phyloP scores from a whole-genome alignment of 495 filamentous ascomycete genomes.

The Aspergillus coremiiformis region DNA sequence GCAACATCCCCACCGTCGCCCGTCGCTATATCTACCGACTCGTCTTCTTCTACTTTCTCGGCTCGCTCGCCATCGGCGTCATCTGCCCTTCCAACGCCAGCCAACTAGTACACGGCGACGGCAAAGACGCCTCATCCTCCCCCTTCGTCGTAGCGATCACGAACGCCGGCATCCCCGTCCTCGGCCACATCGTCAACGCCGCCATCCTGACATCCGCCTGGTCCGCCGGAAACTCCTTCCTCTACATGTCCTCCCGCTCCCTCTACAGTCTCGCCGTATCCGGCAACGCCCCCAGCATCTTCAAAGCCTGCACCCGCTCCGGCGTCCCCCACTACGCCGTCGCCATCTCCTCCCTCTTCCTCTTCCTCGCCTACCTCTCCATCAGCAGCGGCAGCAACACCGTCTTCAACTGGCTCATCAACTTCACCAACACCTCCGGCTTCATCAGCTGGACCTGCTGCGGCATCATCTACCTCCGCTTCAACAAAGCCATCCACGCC shows the following conservation, averaged over 20 bases:
- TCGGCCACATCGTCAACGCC: conserved; percentile 72
- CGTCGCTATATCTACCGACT: conserved; percentile 83
- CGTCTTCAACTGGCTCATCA: conserved; percentile 53
- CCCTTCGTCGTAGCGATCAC: conserved; percentile 54
- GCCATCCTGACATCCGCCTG: conserved; percentile 63
- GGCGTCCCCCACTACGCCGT: conserved; percentile 45
- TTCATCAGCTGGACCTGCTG: conserved; percentile 59
- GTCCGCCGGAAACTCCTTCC: conserved; percentile 70
- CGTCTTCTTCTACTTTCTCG: conserved; percentile 68
- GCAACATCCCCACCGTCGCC: conserved; percentile 69
- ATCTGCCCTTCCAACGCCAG: conserved; percentile 45
- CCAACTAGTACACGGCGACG: conserved; percentile 44
- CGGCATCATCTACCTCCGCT: conserved; percentile 53
- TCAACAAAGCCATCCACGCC: conserved; percentile 43
- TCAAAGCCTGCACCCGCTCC: conserved; percentile 42
- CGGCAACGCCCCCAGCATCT: conserved; percentile 41
- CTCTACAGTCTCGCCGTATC: conserved; percentile 49
- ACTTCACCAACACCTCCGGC: conserved; percentile 51
- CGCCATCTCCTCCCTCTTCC: conserved; percentile 26
- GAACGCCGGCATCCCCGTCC: conserved; percentile 55
- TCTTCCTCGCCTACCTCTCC: conserved; percentile 31
- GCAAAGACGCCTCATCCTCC: conserved; percentile 42
- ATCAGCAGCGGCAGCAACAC: conserved; percentile 26
- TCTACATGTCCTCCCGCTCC: conserved; percentile 73
- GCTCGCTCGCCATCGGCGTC: conserved; percentile 50